A percentile compares a stretch with the other conserved stretches of the same genome.
These are phyloP conservation scores for Coniella lustricola DNA, from an alignment of 2,329 filamentous ascomycete genomes.

Conservation along the genomic window DNA sequence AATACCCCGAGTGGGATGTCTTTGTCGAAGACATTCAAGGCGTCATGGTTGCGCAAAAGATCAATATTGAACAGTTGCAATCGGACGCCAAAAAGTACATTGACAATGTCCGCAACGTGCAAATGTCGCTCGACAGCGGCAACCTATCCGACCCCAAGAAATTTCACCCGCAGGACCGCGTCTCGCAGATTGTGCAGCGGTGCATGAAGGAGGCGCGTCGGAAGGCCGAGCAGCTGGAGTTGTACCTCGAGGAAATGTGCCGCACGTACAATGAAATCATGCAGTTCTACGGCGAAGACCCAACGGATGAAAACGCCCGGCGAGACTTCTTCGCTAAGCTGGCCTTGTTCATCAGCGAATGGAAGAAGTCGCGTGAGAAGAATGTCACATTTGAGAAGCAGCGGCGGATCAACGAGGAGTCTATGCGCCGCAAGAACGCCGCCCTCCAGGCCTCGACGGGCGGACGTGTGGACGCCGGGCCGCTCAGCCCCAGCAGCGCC, in stretches of 20 bases:
- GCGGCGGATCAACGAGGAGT: slow-evolving; percentile 78
- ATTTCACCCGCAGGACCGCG: slow-evolving; percentile 95
- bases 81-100: slow-evolving; percentile 87
- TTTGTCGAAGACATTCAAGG: slow-evolving; percentile 79
- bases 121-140: slow-evolving; percentile 83
- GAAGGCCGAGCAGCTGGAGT: slow-evolving; percentile 91
- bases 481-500: slow-evolving; percentile 63
- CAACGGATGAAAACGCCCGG: slow-evolving; percentile 82
- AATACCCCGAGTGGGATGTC: slow-evolving; percentile 91
- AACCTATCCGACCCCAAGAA: slow-evolving; percentile 95
- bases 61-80: slow-evolving; percentile 90
- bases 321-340: slow-evolving; percentile 95
- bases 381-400: slow-evolving; percentile 78
- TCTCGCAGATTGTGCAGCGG: slow-evolving; percentile 82
- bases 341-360: slow-evolving; percentile 81
- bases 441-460: slow-evolving; percentile 50
- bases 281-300: slow-evolving; percentile 93
- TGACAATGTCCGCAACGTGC: slow-evolving; percentile 88
- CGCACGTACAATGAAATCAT: slow-evolving; percentile 92
- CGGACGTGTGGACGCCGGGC: slow-evolving; percentile 38
- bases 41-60: slow-evolving; percentile 74
- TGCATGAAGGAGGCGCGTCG: slow-evolving; percentile 94
- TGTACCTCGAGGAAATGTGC: slow-evolving; percentile 90
- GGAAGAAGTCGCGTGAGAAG: slow-evolving; percentile 95
- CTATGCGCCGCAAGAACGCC: slow-evolving; percentile 84